Base-by-base conservation (phyloP, 306 rosid genomes). In the Styphnolobium japonicum region DNA sequence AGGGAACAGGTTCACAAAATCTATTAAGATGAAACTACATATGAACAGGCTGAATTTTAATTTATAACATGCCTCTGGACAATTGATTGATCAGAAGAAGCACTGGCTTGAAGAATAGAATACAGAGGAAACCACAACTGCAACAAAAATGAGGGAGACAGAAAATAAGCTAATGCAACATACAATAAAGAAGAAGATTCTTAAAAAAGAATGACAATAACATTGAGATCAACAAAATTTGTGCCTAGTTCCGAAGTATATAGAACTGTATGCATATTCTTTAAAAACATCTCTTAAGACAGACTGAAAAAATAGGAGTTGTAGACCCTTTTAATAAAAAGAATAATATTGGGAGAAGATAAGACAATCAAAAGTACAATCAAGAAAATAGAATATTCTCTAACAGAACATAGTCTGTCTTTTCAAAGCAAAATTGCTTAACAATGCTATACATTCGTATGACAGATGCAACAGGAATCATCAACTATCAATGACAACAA, bases 71-170 rank as follows among this genome's bases (percentile, higher is more conserved):
- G 84, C 97, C 98, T 89, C 71, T 76, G 81, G 57, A 86, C 78
- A 14, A 81, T 76, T 72, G 90, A 85, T 56, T 75, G 73, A 49
- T 66, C 79, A 71, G 85, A 85, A 55, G 85, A 85, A 52, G 74
- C 43, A 70, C 69, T 5, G 52, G 73, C 49, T 25, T 56, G 86
- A 51, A 92, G 87, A 84, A 95, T 82, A 37, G 97, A 81, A 81
- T 88, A 88, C 55, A 95, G 89, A 51, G 98, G 95, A 87, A 91
- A 91, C 98, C 97, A 92, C 72, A 95, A 83, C 98, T 94, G 89
- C 90, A 89, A 80, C 61, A 85, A 66, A 36, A 58, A 61, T 9
- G 12, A 60, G 75, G 10, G 6, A 68, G 67, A 62, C 57, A 57
- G 18, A 70, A 80, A 80, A 57, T 62, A 55, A 87, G 83, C 29